These are phyloP conservation scores for Camillea tinctor DNA, from an alignment of 2,329 filamentous ascomycete species.

Conservation along the genomic window DNA sequence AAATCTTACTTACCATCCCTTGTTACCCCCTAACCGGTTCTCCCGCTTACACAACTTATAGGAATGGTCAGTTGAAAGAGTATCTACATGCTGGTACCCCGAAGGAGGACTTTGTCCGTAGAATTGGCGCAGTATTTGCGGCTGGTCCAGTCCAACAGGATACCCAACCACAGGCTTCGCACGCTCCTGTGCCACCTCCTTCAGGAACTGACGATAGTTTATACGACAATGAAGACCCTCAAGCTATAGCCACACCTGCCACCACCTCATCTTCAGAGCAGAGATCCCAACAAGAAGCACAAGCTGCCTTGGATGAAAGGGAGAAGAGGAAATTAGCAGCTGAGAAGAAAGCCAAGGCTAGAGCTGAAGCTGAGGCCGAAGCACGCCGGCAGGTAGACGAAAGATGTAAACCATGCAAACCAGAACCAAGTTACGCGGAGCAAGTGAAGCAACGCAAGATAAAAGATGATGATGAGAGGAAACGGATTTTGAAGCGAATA, in stretches of 20 bases:
- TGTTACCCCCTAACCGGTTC: background rate
- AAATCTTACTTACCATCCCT: background rate
- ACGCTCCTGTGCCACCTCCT: background rate
- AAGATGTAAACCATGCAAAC: slow-evolving; percentile 28
- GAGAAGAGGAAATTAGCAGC: slow-evolving; percentile 42
- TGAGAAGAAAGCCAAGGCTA: slow-evolving; percentile 48
- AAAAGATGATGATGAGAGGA: slow-evolving; percentile 66
- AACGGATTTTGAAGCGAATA: slow-evolving; percentile 71
- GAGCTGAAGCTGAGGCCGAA: slow-evolving; percentile 46
- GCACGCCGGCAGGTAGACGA: slow-evolving; percentile 41
- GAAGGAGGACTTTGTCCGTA: slow-evolving; percentile 64
- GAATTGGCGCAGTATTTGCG: slow-evolving; percentile 46
- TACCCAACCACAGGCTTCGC: slow-evolving; percentile 7
- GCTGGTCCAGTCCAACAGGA: slow-evolving; percentile 15
- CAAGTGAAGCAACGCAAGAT: slow-evolving; percentile 62
- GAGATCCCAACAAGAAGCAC: slow-evolving; percentile 21
- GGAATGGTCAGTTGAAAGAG: slow-evolving; percentile 74
- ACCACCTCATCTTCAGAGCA: slow-evolving; percentile 13
- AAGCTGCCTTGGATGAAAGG: slow-evolving; percentile 49
- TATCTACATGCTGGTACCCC: slow-evolving; percentile 66
- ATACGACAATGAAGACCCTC: slow-evolving; percentile 17
- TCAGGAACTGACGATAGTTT: slow-evolving; percentile 9
- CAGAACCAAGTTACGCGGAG: slow-evolving; percentile 46
- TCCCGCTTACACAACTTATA: slow-evolving; percentile 30
- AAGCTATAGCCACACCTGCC: slow-evolving; percentile 3